Evolutionary conservation across 129 eudicot species (phyloP).

Genomic region (Helianthus tuberosus): DNA sequence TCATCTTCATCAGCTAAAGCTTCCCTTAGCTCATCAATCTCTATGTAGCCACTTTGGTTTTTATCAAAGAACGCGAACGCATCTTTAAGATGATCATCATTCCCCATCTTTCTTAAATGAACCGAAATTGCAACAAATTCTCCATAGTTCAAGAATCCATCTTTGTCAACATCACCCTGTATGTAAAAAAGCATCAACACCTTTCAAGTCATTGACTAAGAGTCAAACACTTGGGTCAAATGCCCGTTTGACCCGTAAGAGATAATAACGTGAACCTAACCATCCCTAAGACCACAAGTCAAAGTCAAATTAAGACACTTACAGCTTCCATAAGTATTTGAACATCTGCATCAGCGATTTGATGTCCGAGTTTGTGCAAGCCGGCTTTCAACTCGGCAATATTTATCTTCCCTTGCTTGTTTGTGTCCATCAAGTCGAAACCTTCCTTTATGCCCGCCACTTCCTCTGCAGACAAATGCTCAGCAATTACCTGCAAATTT

Average conservation of each 20-base stretch:
- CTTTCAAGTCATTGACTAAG: slow-evolving; percentile 3
- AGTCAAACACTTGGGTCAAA: not conserved
- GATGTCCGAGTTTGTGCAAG: slow-evolving; percentile 75
- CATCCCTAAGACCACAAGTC: no score
- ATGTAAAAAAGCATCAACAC: slow-evolving; percentile 7
- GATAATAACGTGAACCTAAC: not conserved
- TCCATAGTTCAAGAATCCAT: slow-evolving; percentile 75
- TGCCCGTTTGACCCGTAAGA: not conserved
- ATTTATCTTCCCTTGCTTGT: slow-evolving; percentile 75
- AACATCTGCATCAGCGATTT: slow-evolving; percentile 69
- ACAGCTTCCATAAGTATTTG: slow-evolving; percentile 90
- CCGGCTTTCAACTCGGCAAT: slow-evolving; percentile 79
- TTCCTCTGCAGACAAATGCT: slow-evolving; percentile 86
- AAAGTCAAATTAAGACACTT: slow-evolving; percentile 27
- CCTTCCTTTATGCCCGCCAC: slow-evolving; percentile 83
- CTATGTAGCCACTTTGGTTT: slow-evolving; percentile 78
- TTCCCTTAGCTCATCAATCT: slow-evolving; percentile 84
- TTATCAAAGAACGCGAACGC: slow-evolving; percentile 89
- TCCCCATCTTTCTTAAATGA: slow-evolving; percentile 86
- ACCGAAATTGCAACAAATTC: slow-evolving; percentile 92
- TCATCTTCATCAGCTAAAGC: slow-evolving; percentile 83
- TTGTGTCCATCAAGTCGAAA: slow-evolving; percentile 73
- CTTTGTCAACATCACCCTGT: slow-evolving; percentile 95
- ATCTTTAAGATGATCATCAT: slow-evolving; percentile 79
- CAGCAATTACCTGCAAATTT: slow-evolving; percentile 73